A percentile compares a stretch with the other conserved stretches of the same genome.
These are phyloP conservation scores for Rhodotorula sp. DNA, from an alignment of 1,284 basidiomycete species.

Conservation along the genomic window DNA sequence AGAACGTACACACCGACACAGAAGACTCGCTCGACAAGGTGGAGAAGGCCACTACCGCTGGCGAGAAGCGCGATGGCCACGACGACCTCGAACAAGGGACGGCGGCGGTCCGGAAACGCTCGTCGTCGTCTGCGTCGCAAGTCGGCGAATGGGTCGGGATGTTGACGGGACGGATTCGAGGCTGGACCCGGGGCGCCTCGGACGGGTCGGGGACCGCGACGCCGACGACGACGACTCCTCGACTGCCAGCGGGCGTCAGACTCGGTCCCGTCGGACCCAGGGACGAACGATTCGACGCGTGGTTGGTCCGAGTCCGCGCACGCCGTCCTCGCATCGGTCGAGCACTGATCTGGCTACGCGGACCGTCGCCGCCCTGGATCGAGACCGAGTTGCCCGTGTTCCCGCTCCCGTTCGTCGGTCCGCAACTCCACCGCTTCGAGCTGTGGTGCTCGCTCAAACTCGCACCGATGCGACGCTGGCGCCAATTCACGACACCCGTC, in stretches of 20 bases:
- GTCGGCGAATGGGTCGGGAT: slow-evolving; percentile 4
- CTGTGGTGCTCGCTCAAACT: slow-evolving; percentile 8
- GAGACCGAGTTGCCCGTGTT: slow-evolving; percentile 23
- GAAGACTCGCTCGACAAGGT: not conserved
- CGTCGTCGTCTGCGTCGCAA: not conserved
- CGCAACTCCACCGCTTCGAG: slow-evolving; percentile 17
- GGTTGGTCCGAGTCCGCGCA: not conserved
- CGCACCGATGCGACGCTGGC: slow-evolving; percentile 4
- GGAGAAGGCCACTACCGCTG: not conserved
- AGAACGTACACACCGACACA: not conserved
- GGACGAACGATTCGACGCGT: slow-evolving; percentile 11
- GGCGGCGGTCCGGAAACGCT: not conserved
- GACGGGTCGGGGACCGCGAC: not conserved
- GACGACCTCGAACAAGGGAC: not conserved
- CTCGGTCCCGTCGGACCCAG: slow-evolving; percentile 11
- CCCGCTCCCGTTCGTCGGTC: slow-evolving; percentile 17
- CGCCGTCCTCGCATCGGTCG: slow-evolving; percentile 1
- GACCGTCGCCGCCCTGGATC: slow-evolving; percentile 29
- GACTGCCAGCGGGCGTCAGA: slow-evolving; percentile 5
- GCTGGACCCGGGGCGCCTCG: not conserved
- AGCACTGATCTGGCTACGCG: slow-evolving; percentile 21
- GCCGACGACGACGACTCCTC: not conserved
- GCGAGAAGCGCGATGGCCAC: not conserved
- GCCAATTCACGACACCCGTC: slow-evolving; percentile 44
- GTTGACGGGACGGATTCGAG: not conserved